These are phyloP conservation scores for Salix caprea DNA, from an alignment of 345 rosid species.

Conservation along the genomic window DNA sequence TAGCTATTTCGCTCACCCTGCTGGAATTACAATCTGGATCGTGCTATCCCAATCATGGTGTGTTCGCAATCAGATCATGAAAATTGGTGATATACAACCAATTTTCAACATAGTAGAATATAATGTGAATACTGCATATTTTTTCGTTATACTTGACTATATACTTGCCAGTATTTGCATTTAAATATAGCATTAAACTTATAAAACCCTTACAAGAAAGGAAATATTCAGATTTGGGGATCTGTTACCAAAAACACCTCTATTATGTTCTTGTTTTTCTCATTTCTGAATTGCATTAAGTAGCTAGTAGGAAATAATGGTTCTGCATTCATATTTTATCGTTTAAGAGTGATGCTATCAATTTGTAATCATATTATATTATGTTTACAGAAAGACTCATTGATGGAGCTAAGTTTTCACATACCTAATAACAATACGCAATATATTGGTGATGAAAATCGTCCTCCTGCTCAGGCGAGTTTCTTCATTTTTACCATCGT, in stretches of 20 bases:
- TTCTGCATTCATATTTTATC: not conserved
- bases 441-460: conserved; percentile 89
- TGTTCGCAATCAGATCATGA: too few species aligned
- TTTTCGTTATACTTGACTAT: too few species aligned
- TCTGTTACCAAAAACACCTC: not conserved
- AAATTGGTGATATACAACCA: too few species aligned
- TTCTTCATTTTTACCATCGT: conserved; percentile 2
- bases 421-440: conserved; percentile 85
- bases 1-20: too few species aligned
- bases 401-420: conserved; percentile 96
- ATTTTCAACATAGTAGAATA: too few species aligned
- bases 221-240: too few species aligned
- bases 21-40: too few species aligned
- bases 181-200: too few species aligned
- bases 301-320: not conserved
- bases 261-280: not conserved
- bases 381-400: conserved; percentile 71
- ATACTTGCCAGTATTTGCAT: too few species aligned
- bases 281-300: not conserved
- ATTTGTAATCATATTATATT: conserved; percentile 1
- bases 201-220: too few species aligned
- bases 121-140: too few species aligned
- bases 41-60: too few species aligned
- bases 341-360: not conserved
- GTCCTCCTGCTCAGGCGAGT: conserved; percentile 79